A percentile compares a stretch with the other conserved stretches of the same genome.
Evolutionary conservation across 2,329 filamentous ascomycete species (phyloP).

Genomic region (Didymella arachidicola): DNA sequence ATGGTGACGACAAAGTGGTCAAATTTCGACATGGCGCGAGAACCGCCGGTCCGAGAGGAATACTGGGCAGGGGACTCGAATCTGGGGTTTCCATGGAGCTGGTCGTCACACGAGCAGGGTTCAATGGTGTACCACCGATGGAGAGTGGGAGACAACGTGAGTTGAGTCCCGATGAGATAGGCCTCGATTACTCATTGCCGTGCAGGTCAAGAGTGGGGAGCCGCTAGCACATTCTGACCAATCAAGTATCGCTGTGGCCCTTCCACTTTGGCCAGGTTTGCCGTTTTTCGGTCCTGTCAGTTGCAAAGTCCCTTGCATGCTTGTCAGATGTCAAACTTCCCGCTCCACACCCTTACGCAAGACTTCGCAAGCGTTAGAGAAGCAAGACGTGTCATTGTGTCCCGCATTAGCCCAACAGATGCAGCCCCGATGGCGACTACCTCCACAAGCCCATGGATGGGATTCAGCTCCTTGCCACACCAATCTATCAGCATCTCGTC

Average conservation of each 20-base stretch:
- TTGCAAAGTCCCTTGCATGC: conserved; percentile 11
- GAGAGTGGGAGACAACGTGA: background rate
- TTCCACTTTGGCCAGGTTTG: background rate
- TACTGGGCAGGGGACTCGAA: background rate
- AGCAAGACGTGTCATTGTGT: conserved; percentile 3
- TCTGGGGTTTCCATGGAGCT: background rate
- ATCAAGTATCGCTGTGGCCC: background rate
- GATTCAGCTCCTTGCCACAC: conserved; percentile 6
- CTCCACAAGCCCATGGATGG: background rate
- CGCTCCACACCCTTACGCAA: background rate
- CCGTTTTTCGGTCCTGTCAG: background rate
- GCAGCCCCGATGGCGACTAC: background rate
- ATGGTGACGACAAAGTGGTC: background rate
- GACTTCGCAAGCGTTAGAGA: background rate
- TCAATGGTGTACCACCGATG: background rate
- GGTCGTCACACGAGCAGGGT: background rate
- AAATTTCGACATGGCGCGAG: background rate
- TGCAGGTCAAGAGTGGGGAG: background rate
- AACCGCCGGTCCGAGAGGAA: background rate
- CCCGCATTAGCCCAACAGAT: conserved; percentile 4
- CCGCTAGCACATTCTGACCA: background rate
- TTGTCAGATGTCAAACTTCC: conserved; percentile 5
- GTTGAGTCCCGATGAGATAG: conserved; percentile 1
- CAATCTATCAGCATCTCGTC: conserved; percentile 1
- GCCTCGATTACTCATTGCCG: background rate